Evolutionary conservation across 2,329 filamentous ascomycete species (phyloP).

Genomic region (Phoma sp.): DNA sequence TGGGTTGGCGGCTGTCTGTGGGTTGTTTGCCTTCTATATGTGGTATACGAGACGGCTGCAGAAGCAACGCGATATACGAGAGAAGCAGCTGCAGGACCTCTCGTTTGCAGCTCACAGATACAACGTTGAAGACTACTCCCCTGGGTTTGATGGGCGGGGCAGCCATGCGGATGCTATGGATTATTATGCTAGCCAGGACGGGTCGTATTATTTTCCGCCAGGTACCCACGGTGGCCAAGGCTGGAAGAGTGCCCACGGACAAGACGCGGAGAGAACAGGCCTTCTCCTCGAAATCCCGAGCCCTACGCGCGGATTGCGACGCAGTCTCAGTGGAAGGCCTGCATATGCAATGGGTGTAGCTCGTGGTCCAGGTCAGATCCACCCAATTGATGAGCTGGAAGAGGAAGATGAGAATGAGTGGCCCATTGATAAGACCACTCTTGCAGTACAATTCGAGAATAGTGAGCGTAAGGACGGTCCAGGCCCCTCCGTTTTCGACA

Average conservation of each 20-base stretch:
- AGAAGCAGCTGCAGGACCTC: constrained; percentile 61
- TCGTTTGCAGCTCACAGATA: constrained; percentile 58
- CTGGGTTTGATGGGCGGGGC: constrained; percentile 43
- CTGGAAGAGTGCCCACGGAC: constrained; percentile 38
- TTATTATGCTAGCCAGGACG: constrained; percentile 32
- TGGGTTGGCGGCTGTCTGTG: constrained; percentile 50
- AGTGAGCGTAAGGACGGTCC: constrained; percentile 24
- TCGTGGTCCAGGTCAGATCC: constrained; percentile 61
- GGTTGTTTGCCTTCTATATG: constrained; percentile 53
- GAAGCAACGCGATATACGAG: constrained; percentile 52
- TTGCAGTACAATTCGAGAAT: constrained; percentile 34
- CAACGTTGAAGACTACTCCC: constrained; percentile 46
- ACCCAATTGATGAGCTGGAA: constrained; percentile 68
- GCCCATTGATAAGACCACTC: constrained; percentile 22
- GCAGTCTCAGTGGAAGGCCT: constrained; percentile 46
- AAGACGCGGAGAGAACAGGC: constrained; percentile 54
- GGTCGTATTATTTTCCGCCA: constrained; percentile 36
- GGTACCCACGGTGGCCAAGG: constrained; percentile 33
- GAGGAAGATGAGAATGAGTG: constrained; percentile 48
- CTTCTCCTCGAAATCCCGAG: constrained; percentile 56
- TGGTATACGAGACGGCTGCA: constrained; percentile 54
- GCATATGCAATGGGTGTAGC: constrained; percentile 57
- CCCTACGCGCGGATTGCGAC: constrained; percentile 55
- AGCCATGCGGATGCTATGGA: constrained; percentile 51
- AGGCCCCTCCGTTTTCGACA: constrained; percentile 33